Conservation (phyloP, 345 rosid species). For the Eucalyptus leucophloia region DNA sequence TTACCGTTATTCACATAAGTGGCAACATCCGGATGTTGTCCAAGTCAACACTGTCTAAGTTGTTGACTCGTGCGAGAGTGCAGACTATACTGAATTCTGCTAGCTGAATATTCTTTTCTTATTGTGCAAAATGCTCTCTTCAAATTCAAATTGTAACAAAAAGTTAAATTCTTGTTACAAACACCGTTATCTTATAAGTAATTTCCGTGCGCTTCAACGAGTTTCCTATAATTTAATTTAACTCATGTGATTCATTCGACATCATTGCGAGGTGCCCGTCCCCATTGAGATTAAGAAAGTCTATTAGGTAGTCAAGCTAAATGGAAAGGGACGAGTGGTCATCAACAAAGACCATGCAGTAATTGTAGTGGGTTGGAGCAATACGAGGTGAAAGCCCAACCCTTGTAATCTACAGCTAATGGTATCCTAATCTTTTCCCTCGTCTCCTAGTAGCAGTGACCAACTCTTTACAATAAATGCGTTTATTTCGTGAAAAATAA, state of each 20-base stretch:
- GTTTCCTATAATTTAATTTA: not conserved
- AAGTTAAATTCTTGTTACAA: not conserved
- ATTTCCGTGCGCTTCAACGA: not conserved
- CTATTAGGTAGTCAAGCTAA: not conserved
- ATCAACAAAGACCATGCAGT: not conserved
- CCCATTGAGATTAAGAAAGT: not conserved
- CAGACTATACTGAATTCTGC: too few species aligned
- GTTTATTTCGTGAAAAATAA: too few species aligned
- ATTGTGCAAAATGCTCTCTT: too few species aligned
- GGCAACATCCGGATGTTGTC: too few species aligned
- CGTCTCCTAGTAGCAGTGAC: accelerated
- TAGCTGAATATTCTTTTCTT: too few species aligned
- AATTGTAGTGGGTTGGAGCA: not conserved
- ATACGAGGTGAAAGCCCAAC: not conserved
- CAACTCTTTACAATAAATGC: too few species aligned
- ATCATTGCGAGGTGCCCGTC: not conserved
- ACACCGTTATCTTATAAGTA: not conserved
- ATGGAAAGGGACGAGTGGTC: not conserved
- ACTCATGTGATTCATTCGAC: not conserved
- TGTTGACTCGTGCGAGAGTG: too few species aligned
- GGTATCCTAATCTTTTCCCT: not conserved
- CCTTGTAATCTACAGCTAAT: not conserved
- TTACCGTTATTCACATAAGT: too few species aligned
- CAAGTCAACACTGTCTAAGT: too few species aligned
- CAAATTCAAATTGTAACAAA: too few species aligned